These are phyloP conservation scores for Aspergillus glaucus DNA, from an alignment of 2,329 filamentous ascomycete genomes.

Conservation along the genomic window DNA sequence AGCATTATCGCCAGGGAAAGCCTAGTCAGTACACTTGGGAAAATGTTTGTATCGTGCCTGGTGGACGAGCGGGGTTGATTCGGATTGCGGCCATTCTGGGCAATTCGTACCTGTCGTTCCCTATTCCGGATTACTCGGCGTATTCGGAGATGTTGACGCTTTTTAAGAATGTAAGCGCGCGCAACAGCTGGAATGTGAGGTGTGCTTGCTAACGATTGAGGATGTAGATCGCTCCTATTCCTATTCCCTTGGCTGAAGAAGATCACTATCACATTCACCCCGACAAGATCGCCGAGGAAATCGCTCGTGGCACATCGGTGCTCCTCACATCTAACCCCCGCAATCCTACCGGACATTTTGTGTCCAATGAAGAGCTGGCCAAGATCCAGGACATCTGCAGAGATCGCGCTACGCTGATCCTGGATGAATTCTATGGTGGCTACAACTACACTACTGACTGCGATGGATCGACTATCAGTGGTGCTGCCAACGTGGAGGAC, in stretches of 20 bases:
- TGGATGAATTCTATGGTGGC: conserved; percentile 93
- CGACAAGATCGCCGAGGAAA: conserved; percentile 87
- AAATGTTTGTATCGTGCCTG: conserved; percentile 94
- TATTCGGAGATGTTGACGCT: conserved; percentile 97
- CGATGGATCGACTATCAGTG: conserved; percentile 81
- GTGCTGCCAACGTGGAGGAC: conserved; percentile 83
- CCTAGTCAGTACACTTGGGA: conserved; percentile 91
- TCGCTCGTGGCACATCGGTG: conserved; percentile 76
- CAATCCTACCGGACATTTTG: conserved; percentile 86
- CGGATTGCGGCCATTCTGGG: conserved; percentile 90
- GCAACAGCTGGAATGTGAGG: neutral
- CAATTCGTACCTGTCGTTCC: conserved; percentile 88
- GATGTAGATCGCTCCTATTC: conserved; percentile 70
- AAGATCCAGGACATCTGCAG: conserved; percentile 91
- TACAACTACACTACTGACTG: conserved; percentile 95
- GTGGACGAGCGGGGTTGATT: conserved; percentile 86
- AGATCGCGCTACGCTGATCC: conserved; percentile 82
- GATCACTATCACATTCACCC: conserved; percentile 92
- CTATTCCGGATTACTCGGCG: conserved; percentile 90
- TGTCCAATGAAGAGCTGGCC: conserved; percentile 75
- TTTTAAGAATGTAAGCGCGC: conserved; percentile 66
- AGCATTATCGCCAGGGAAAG: conserved; percentile 82
- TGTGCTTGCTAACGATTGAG: neutral
- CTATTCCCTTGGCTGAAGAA: conserved; percentile 73
- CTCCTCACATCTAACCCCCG: conserved; percentile 93